Evolutionary conservation across 345 rosid species (phyloP).

Genomic region (Boechera divaricarpa): DNA sequence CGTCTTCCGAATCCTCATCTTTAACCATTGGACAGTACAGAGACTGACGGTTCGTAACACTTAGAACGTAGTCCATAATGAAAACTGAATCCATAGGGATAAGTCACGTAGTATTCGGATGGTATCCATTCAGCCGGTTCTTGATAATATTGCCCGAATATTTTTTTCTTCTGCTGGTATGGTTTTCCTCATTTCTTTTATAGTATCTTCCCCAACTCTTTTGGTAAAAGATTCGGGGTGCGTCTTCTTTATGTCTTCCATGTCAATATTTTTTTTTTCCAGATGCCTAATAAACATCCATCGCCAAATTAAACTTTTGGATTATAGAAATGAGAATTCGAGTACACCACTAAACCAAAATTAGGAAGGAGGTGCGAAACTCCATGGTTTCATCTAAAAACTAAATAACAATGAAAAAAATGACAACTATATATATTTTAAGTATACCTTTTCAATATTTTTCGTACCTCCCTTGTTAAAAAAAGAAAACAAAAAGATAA

Average conservation of each 20-base stretch:
- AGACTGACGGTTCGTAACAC: neutral
- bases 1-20: neutral
- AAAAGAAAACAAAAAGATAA: too few relatives aligned
- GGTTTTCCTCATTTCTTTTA: neutral
- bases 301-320: neutral
- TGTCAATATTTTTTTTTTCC: neutral
- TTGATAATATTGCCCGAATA: neutral
- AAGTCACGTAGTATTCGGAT: neutral
- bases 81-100: neutral
- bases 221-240: neutral
- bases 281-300: neutral
- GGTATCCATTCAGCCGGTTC: neutral
- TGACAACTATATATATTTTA: too few relatives aligned
- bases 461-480: too few relatives aligned
- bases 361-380: too few relatives aligned
- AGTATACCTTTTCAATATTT: too few relatives aligned
- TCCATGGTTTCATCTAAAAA: too few relatives aligned
- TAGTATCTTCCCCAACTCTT: neutral
- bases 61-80: neutral
- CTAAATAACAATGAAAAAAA: too few relatives aligned
- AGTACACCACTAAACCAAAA: neutral
- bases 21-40: too few relatives aligned
- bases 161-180: neutral
- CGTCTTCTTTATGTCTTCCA: neutral
- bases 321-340: neutral